These are phyloP conservation scores for Lichenothelia convexa DNA, from an alignment of 495 filamentous ascomycete genomes.

Conservation along the genomic window DNA sequence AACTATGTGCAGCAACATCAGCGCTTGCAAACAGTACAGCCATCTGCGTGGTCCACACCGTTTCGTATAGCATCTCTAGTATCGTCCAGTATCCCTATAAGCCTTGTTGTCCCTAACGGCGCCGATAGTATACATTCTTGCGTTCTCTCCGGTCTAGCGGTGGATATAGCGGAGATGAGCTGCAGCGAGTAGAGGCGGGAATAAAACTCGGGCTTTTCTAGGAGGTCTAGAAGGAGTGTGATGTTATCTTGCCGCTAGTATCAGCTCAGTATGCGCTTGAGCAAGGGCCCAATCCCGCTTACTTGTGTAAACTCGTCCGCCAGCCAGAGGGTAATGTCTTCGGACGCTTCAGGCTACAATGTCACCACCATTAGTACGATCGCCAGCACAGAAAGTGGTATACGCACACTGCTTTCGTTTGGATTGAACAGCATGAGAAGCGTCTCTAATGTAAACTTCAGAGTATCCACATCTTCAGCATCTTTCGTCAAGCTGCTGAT, in stretches of 20 bases:
- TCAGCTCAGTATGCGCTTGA: conserved; percentile 24
- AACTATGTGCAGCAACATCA: conserved; percentile 28
- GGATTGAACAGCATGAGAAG: conserved; percentile 79
- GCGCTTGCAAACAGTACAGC: not conserved
- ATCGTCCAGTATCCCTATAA: conserved; percentile 73
- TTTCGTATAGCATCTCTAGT: conserved; percentile 76
- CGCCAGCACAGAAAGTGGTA: not conserved
- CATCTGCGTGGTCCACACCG: conserved; percentile 31
- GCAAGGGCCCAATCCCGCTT: conserved; percentile 9
- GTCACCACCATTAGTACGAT: conserved; percentile 15
- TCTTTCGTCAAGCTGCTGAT: conserved; percentile 75
- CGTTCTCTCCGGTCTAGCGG: conserved; percentile 80
- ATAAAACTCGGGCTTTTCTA: conserved; percentile 81
- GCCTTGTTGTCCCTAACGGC: conserved; percentile 67
- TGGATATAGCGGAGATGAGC: conserved; percentile 67
- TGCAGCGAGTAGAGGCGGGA: conserved; percentile 84
- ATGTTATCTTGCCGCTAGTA: conserved; percentile 87
- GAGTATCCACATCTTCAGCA: conserved; percentile 88
- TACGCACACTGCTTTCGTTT: conserved; percentile 46
- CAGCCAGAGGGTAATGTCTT: conserved; percentile 91
- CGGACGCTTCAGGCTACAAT: conserved; percentile 71
- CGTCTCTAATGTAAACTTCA: conserved; percentile 86
- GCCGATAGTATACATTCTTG: conserved; percentile 87
- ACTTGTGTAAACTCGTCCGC: conserved; percentile 97
- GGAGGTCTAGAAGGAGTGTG: conserved; percentile 68